Percentiles rank a stretch among this genome's conserved stretches.
These are phyloP conservation scores for Pseudogymnoascus sp. DNA, from an alignment of 2,329 filamentous ascomycete genomes.

Conservation along the genomic window DNA sequence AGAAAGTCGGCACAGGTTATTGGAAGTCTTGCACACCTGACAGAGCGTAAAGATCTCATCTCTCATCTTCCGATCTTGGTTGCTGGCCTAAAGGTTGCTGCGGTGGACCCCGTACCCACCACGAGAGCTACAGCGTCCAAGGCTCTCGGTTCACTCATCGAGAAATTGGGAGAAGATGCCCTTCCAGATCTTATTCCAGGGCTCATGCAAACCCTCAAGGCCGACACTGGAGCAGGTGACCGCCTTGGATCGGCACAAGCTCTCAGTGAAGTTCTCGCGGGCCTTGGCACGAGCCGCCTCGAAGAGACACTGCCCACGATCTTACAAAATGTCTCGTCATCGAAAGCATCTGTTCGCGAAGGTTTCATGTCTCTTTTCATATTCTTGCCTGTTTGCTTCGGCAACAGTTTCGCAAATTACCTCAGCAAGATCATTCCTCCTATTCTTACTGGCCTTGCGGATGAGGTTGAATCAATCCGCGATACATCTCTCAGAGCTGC, in stretches of 20 bases:
- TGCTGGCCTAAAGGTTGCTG: slow-evolving; percentile 77
- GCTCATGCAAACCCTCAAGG: slow-evolving; percentile 95
- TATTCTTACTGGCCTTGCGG: slow-evolving; percentile 86
- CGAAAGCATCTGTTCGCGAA: slow-evolving; percentile 84
- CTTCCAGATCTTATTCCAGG: slow-evolving; percentile 94
- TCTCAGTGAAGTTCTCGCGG: slow-evolving; percentile 90
- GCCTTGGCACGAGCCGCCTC: slow-evolving; percentile 81
- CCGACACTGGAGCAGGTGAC: slow-evolving; percentile 92
- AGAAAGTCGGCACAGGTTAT: slow-evolving; percentile 96
- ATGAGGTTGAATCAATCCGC: slow-evolving; percentile 92
- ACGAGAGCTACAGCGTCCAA: slow-evolving; percentile 95
- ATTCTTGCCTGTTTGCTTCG: slow-evolving; percentile 96
- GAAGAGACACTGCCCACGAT: slow-evolving; percentile 96
- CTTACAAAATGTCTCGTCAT: slow-evolving; percentile 87
- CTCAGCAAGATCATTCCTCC: slow-evolving; percentile 92
- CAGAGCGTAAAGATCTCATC: slow-evolving; percentile 88
- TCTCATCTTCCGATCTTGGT: slow-evolving; percentile 88
- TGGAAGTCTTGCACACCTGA: slow-evolving; percentile 92
- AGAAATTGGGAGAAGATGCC: slow-evolving; percentile 95
- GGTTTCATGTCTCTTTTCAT: slow-evolving; percentile 99
- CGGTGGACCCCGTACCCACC: slow-evolving; percentile 92
- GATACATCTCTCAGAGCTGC: slow-evolving; percentile 94
- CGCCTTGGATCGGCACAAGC: slow-evolving; percentile 93
- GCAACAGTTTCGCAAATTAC: slow-evolving; percentile 96
- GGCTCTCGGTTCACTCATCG: slow-evolving; percentile 89